Evolutionary conservation across 768 basidiomycete species (phyloP), one percentile per base, ranked within the genome.

Genomic region (Piloderma croceum): DNA sequence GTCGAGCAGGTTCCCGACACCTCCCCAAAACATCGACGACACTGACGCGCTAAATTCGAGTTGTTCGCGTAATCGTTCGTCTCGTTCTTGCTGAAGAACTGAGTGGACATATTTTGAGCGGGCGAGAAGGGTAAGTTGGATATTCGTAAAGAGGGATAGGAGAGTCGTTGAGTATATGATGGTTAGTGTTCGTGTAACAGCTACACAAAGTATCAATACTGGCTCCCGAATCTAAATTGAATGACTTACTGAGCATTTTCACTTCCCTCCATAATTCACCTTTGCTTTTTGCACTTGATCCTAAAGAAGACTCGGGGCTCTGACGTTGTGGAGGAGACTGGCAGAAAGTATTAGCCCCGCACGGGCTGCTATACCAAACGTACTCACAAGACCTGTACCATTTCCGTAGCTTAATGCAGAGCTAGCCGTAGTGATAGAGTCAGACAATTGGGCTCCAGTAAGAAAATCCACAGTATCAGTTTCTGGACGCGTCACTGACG

Each of bases 181-280:
- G 6, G 92, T 92, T 20, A 98, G 63, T 12, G 88, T 82, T 39
- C 93, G 73, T 2, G 92, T 94, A 43, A 97, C 76, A 5, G 90
- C 91, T 96, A 43, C 12, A 22, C 7, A 29, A 45, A 13, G 18
- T 12, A n/a, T n/a, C n/a, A n/a, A n/a, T n/a, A n/a, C n/a, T n/a
- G n/a, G n/a, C n/a, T n/a, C n/a, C n/a, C n/a, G n/a, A n/a, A n/a
- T n/a, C n/a, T n/a, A n/a, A n/a, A n/a, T n/a, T n/a, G n/a, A n/a
- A n/a, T 17, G 2, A 67, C 75, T 34, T 53, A 83, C 89, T 81
- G 23, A 93, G 77, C 25, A 91, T 76, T 59, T 96, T 97, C 25
- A 96, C 75, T 61, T 96, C 90, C 42, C 81, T 81, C 94, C 94
- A 98, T 6, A 98, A 67, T 52, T 93, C 83, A 2, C 74, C 76